A percentile compares a stretch with the other conserved stretches of the same genome.
Evolutionary conservation across 1,284 basidiomycete genomes (phyloP).

Genomic region (Waitea zeae): DNA sequence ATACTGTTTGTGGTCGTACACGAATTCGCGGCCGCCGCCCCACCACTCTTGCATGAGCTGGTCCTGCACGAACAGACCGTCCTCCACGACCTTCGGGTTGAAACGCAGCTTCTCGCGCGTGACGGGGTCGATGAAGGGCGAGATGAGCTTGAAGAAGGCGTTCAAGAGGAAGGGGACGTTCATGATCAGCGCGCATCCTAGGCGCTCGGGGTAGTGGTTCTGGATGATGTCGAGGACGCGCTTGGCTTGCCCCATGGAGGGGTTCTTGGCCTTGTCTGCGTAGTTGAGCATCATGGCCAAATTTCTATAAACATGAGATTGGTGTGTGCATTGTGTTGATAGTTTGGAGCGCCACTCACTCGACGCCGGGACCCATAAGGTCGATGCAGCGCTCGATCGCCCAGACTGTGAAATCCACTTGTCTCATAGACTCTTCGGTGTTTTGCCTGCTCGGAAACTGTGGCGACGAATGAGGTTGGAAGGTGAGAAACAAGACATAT

Average conservation of each 20-base stretch:
- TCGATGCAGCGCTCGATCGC: conserved; percentile 56
- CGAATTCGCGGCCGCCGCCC: conserved; percentile 42
- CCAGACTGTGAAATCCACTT: conserved; percentile 66
- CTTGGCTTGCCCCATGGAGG: conserved; percentile 33
- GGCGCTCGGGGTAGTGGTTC: conserved; percentile 83
- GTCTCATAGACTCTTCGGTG: conserved; percentile 54
- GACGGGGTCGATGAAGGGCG: conserved; percentile 64
- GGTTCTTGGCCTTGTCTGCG: conserved; percentile 63
- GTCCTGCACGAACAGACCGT: conserved; percentile 38
- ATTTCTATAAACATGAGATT: conserved; percentile 20
- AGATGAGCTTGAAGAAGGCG: conserved; percentile 71
- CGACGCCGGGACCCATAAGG: conserved; percentile 58
- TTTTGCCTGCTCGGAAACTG: conserved; percentile 79
- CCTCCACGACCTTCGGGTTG: conserved; percentile 43
- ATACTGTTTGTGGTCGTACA: conserved; percentile 57
- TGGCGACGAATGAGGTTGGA: too few species aligned
- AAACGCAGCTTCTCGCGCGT: conserved; percentile 61
- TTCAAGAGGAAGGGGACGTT: conserved; percentile 74
- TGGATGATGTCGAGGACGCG: conserved; percentile 62
- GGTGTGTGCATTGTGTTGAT: background rate
- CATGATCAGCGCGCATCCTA: conserved; percentile 70
- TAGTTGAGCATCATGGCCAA: conserved; percentile 71
- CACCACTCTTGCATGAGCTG: conserved; percentile 42
- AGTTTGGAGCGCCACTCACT: conserved; percentile 31
- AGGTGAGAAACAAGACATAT: too few species aligned